Evolutionary conservation across 345 rosid species (phyloP).

Genomic region (Mangifera indica): DNA sequence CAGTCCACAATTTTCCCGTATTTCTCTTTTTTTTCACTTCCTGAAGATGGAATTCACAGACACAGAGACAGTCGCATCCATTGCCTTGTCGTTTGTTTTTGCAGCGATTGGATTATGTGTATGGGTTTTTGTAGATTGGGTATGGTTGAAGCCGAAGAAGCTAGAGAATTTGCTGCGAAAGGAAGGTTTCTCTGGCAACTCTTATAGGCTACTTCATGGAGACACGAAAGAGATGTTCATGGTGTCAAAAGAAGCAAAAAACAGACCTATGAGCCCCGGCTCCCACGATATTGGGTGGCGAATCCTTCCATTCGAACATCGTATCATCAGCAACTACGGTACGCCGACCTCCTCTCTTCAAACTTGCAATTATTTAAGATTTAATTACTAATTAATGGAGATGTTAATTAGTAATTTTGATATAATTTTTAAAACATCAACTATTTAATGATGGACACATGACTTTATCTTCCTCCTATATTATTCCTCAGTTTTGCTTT

Average conservation of each 20-base stretch:
- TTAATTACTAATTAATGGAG: no score
- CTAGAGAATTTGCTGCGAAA: background rate
- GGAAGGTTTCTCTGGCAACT: constrained; percentile 1
- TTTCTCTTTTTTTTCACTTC: no score
- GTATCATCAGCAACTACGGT: background rate
- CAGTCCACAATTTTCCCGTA: no score
- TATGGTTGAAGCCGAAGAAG: constrained; percentile 11
- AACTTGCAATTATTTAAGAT: no score
- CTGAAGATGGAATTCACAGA: no score
- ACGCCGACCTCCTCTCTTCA: background rate
- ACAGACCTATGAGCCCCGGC: background rate
- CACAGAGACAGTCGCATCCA: no score
- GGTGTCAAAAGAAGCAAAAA: background rate
- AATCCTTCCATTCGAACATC: background rate
- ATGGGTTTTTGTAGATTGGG: background rate
- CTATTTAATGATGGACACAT: no score
- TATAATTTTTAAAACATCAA: no score
- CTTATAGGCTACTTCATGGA: background rate
- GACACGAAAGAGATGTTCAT: background rate
- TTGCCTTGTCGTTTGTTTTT: background rate
- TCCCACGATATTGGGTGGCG: background rate
- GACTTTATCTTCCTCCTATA: no score
- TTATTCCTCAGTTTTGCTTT: no score
- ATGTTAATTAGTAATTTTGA: no score
- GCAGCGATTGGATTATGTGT: background rate